phyloP scores from a whole-genome alignment of 257 asterid species.

The Nicotiana attenuata region DNA sequence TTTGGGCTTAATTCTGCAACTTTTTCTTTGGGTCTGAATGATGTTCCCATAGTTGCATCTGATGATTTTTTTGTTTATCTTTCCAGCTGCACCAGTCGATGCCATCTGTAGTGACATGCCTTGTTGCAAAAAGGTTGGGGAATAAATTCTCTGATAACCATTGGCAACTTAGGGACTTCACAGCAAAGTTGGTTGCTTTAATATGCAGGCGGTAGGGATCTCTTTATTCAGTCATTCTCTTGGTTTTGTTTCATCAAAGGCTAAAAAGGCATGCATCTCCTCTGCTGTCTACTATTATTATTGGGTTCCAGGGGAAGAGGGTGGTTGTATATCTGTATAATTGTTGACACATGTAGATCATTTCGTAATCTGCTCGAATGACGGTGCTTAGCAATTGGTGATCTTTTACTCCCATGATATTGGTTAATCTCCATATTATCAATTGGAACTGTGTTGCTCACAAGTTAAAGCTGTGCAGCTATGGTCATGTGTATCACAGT shows the following conservation, averaged over 20 bases:
- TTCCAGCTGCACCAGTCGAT: constrained; percentile 86
- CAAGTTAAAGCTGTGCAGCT: constrained; percentile 42
- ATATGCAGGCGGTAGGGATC: constrained; percentile 78
- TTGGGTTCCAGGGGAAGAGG: not conserved
- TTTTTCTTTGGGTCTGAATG: not conserved
- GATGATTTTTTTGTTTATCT: constrained; percentile 12
- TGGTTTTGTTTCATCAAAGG: not conserved
- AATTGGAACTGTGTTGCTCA: not conserved
- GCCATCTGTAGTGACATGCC: constrained; percentile 98
- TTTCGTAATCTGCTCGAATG: not conserved
- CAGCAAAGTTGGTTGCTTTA: constrained; percentile 76
- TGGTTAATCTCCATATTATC: not conserved
- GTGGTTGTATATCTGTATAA: not conserved
- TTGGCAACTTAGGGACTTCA: constrained; percentile 88
- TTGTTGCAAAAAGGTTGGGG: constrained; percentile 86
- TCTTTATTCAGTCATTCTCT: constrained; percentile 18
- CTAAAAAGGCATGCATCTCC: not conserved
- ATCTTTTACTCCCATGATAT: not conserved
- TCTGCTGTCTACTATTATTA: not conserved
- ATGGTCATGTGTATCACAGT: constrained; percentile 76
- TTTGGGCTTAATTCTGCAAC: constrained; percentile 1
- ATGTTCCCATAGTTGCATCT: not conserved
- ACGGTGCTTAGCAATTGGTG: not conserved
- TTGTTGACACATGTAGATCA: constrained; percentile 1
- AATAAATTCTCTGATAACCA: constrained; percentile 77